Evolutionary conservation across 2,329 filamentous ascomycete species (phyloP), one percentile per base, ranked within the genome.

Genomic region (Pseudogymnoascus sp.): DNA sequence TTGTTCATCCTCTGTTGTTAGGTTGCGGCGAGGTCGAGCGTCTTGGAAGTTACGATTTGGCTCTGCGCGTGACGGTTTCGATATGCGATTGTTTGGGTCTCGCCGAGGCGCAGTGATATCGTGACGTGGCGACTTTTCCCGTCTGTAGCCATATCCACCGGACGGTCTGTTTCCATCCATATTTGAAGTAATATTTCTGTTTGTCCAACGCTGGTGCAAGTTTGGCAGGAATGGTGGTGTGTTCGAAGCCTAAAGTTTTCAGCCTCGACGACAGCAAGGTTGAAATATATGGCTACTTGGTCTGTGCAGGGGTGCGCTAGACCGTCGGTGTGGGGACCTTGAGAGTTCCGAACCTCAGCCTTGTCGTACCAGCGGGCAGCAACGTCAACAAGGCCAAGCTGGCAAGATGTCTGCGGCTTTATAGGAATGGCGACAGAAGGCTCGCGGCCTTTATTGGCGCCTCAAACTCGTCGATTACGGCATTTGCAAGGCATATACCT

Each of bases 401-500:
- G 44, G 44, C 44, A 54, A 31, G n/a, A 54, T 54, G 44, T 54
- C 36, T 39, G 17, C 57, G 57, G 36, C 6, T 3, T 36, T 37
- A 59, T 59, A 37, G 44, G 17, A 21, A 72, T 72, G 71, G 65
- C 65, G 44, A 63, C 66, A 58, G 70, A 72, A 67, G 59, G 65
- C 41, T 67, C 68, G 36, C 64, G 71, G 61, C 81, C 82, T 40
- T 77, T 81, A 41, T 77, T 87, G 64, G 75, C 85, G 31, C 77
- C 84, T 15, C 82, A 94, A 81, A 97, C 96, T 73, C 89, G 92
- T 72, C 92, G 88, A 73, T 80, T 97, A 60, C 86, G 93, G 61
- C 92, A 97, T 77, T 82, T 97, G 4, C 87, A 90, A 69, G 91
- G 90, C 67, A 84, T 97, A 68, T 93, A 89, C 61, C 77, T 97